Base-by-base conservation (phyloP, 2,329 filamentous ascomycete species). In the Arthrobotrys megalospora region DNA sequence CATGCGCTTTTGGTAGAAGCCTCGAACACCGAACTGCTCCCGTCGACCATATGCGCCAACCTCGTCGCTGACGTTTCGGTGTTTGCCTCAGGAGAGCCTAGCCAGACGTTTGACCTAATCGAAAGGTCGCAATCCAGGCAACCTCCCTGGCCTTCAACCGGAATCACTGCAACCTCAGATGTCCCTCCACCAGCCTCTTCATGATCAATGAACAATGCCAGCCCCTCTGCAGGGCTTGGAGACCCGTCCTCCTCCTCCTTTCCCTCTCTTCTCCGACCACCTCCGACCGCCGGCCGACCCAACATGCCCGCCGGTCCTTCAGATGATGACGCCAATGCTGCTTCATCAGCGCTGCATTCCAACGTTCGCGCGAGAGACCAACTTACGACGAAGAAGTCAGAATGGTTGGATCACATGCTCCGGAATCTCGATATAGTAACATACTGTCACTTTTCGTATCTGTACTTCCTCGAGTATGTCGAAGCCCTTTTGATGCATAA, bases 401-500 rank as follows among this genome's bases (percentile, higher is more conserved):
- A 88, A 80, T 90, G 91, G 82, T 84, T 91, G 81, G 88, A 86
- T 47, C 87, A 90, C 80, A 85, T 92, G 77, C 87, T 90, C 80
- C 86, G 86, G 81, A 89, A 87, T 79, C 85, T 92, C 75, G 90
- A 92, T 84, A 87, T 88, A 81, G 82, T 91, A 53, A 87, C 91
- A 60, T 90, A 90, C 83, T 88, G 88, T 47, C 89, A 92, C 85
- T 85, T 92, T 71, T 90, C 89, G 81, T 86, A 88, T 50, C 81
- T 92, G 81, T 92, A 92, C 83, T 92, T 91, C 83, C 89, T 92
- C 88, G 90, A 92, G 90, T 92, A 86, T 70, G 88, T 83, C n/a
- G 48, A 48, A 16, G 8, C 16, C 21, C 14, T 19, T 10, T 16
- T 3, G 19, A 58, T 50, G 11, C 41, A n/a, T 38, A 12, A 21